A percentile compares a stretch with the other conserved stretches of the same genome.
Conservation (phyloP, 768 basidiomycete species). For the Boletus patriciae region DNA sequence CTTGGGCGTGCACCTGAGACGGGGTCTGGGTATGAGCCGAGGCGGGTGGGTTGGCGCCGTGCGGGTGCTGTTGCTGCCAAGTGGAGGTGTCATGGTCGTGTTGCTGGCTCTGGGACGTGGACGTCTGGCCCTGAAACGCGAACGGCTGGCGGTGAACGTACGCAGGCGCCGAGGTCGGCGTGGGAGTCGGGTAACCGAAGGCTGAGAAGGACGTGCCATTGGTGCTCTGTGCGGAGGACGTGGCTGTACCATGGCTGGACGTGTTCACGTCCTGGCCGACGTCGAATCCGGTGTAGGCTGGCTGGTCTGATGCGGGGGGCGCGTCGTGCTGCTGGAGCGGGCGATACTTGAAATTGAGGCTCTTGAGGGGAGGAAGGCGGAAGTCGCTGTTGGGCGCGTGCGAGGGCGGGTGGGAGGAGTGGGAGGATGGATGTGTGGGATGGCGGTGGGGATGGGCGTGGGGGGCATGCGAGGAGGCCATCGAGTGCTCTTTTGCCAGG, state of each 20-base stretch:
- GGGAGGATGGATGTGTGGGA: slow-evolving; percentile 5
- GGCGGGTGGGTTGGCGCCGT: slow-evolving; percentile 6
- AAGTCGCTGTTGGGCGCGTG: slow-evolving; percentile 37
- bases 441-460: slow-evolving; percentile 37
- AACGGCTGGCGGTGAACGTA: slow-evolving; percentile 26
- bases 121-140: slow-evolving; percentile 17
- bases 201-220: slow-evolving; percentile 22
- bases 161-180: slow-evolving; percentile 19
- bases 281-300: slow-evolving; percentile 14
- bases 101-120: slow-evolving; percentile 18
- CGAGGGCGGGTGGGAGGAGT: background rate
- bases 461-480: slow-evolving; percentile 46
- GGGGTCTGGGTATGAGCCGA: slow-evolving; percentile 17
- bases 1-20: slow-evolving; percentile 22
- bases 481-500: slow-evolving; percentile 23
- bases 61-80: slow-evolving; percentile 29
- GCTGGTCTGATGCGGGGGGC: slow-evolving; percentile 10
- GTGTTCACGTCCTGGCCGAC: slow-evolving; percentile 22
- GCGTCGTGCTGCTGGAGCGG: slow-evolving; percentile 30
- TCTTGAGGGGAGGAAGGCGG: slow-evolving; percentile 71
- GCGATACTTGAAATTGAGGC: slow-evolving; percentile 60
- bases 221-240: background rate
- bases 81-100: slow-evolving; percentile 19
- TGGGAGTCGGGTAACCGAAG: slow-evolving; percentile 25
- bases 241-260: background rate